Evolutionary conservation across 352 stramenopile genomes (phyloP).

Genomic region (Phytophthora pinifolia): DNA sequence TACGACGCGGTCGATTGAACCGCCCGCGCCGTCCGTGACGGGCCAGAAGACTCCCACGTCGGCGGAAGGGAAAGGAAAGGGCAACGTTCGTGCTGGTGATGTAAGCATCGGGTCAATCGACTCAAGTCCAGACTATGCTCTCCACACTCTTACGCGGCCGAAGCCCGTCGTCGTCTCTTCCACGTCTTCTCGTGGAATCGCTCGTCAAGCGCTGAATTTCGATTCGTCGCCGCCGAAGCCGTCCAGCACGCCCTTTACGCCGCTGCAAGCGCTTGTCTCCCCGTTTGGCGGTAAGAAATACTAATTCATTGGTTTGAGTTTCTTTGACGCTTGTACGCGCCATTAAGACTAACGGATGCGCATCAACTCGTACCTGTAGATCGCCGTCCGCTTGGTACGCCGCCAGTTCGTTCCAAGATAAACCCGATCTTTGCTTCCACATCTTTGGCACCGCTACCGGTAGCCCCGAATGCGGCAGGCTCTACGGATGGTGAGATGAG

Average conservation of each 20-base stretch:
- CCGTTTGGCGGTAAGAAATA: slow-evolving; percentile 43
- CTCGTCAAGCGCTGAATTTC: slow-evolving; percentile 53
- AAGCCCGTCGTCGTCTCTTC: slow-evolving; percentile 29
- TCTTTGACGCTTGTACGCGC: slow-evolving; percentile 13
- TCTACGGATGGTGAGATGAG: slow-evolving; percentile 43
- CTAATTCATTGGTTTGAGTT: slow-evolving; percentile 29
- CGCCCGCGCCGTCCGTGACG: slow-evolving; percentile 1
- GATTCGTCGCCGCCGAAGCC: slow-evolving; percentile 31
- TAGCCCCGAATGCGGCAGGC: slow-evolving; percentile 20
- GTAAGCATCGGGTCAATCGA: slow-evolving; percentile 50
- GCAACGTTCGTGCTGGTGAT: slow-evolving; percentile 13
- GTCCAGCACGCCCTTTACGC: slow-evolving; percentile 26
- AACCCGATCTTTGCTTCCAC: slow-evolving; percentile 48
- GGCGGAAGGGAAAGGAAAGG: slow-evolving; percentile 19
- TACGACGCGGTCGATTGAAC: slow-evolving; percentile 25
- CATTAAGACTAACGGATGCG: slow-evolving; percentile 30
- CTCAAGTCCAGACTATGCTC: slow-evolving; percentile 38
- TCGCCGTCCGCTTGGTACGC: slow-evolving; percentile 42
- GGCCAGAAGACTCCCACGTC: slow-evolving; percentile 20
- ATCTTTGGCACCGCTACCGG: slow-evolving; percentile 21
- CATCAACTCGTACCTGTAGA: slow-evolving; percentile 28
- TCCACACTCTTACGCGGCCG: slow-evolving; percentile 39
- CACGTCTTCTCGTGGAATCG: slow-evolving; percentile 25
- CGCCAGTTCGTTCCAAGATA: slow-evolving; percentile 49
- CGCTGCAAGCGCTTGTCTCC: slow-evolving; percentile 35